These are phyloP conservation scores for Ascoidea rubescens DNA, from an alignment of 805 yeast genomes.

Conservation along the genomic window DNA sequence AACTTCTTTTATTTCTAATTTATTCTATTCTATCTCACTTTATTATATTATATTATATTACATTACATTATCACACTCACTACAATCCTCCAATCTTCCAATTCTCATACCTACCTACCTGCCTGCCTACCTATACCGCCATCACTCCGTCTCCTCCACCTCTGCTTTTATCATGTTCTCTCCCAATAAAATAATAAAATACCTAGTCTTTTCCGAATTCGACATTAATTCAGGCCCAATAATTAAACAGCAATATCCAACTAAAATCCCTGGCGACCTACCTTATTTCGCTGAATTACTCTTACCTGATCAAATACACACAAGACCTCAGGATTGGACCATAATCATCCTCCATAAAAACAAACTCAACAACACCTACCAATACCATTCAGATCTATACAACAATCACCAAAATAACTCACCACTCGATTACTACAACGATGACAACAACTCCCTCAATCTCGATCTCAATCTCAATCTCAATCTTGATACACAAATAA, in stretches of 20 bases:
- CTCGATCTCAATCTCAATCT: conserved; percentile 17
- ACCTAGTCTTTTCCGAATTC: conserved; percentile 61
- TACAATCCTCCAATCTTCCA: no score
- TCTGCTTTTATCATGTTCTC: neutral
- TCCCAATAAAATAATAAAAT: conserved; percentile 15
- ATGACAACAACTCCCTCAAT: neutral
- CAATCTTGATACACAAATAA: conserved; percentile 16
- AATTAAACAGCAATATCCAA: conserved; percentile 47
- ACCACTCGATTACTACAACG: conserved; percentile 1
- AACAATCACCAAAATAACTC: conserved; percentile 10
- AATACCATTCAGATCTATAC: conserved; percentile 21
- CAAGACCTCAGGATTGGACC: conserved; percentile 41
- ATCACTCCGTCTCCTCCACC: no score
- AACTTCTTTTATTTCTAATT: no score
- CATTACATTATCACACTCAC: no score
- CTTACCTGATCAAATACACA: conserved; percentile 48
- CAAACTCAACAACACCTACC: conserved; percentile 14
- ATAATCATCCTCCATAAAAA: conserved; percentile 26
- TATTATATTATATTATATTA: no score
- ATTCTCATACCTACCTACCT: no score
- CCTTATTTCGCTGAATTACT: conserved; percentile 40
- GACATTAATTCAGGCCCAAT: conserved; percentile 66
- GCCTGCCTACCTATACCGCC: no score
- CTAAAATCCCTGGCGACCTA: conserved; percentile 21
- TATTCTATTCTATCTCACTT: no score